Evolutionary conservation across 2,329 filamentous ascomycete genomes (phyloP), one percentile per base, ranked within the genome.

Genomic region (Zasmidium citrigriseum): DNA sequence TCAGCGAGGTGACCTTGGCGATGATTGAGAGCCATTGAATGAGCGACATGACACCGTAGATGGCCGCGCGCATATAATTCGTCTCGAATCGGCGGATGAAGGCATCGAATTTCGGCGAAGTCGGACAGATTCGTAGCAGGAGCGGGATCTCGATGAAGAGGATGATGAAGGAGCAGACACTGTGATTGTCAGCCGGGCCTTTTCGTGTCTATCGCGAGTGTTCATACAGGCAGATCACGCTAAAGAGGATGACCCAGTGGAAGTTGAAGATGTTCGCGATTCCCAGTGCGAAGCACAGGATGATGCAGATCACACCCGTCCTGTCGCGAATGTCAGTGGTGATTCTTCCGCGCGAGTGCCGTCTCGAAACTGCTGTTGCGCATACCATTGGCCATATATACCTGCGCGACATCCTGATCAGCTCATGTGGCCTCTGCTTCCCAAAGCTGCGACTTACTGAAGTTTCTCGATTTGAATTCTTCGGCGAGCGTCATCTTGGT

Each of bases 91-190:
- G 88, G 77, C 93, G 92, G 76, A 99, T 93, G 74, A 92, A 88
- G 66, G 79, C 81, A 76, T 99, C 95, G 79, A 99, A 99, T 65
- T 85, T 87, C 64, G 88, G 77, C 14, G 93, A 98, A 4, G 95
- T 99, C 58, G 95, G 95, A 81, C 95, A 99, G 80, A 99, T 97
- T 77, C 95, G 90, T 62, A 99, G 88, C 58, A 99, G 89, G 59
- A 98, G 88, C 24, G 95, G 95, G 18, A 99, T 88, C 76, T 99
- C 79, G 66, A 81, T 78, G 70, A 82, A 81, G 68, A 81, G 73
- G 68, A 81, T 78, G 67, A 81, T 70, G 72, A 81, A 80, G 57
- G 77, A 67, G 65, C 69, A 80, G 51, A 79, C 70, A 64, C 81
- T 81, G 68, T 10, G 41, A 18, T 52, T 16, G 22, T 52, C 50